Conservation (phyloP, 768 basidiomycete species). For the Lepiota brunneoincarnata region DNA sequence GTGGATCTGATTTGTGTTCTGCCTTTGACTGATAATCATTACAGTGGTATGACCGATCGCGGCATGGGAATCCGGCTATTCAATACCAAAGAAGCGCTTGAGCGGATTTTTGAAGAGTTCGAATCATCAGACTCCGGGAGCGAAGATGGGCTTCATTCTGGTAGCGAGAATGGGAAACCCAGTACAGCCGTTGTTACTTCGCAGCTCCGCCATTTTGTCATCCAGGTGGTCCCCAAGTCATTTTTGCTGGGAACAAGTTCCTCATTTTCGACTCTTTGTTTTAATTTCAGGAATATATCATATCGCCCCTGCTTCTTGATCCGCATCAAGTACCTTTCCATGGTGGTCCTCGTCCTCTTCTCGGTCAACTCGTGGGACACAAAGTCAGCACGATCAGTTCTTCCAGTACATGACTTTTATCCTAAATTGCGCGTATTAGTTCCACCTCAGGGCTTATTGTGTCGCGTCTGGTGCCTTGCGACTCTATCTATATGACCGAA, state of each 20-base stretch:
- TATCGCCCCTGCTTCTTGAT: conserved; percentile 75
- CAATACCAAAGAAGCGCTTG: conserved; percentile 68
- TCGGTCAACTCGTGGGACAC: conserved; percentile 37
- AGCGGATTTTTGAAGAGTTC: conserved; percentile 77
- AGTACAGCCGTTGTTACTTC: conserved; percentile 69
- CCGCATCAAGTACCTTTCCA: conserved; percentile 44
- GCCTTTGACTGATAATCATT: conserved; percentile 7
- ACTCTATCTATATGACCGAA: conserved; percentile 77
- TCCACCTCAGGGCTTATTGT: conserved; percentile 91
- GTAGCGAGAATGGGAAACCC: conserved; percentile 29
- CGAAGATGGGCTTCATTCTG: conserved; percentile 32
- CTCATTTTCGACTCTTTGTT: conserved; percentile 1
- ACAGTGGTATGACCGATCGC: conserved; percentile 87
- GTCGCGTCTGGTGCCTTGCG: conserved; percentile 73
- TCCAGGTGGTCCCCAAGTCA: conserved; percentile 61
- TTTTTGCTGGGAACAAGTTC: neutral
- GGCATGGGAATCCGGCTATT: conserved; percentile 95
- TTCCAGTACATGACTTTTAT: neutral
- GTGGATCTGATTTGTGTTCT: conserved; percentile 16
- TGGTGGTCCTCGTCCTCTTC: conserved; percentile 14
- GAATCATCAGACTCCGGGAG: conserved; percentile 56
- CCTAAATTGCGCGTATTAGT: conserved; percentile 43
- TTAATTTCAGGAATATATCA: conserved; percentile 74
- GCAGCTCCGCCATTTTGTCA: conserved; percentile 92
- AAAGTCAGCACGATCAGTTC: conserved; percentile 43